Conservation (phyloP, 331 rosid genomes). For the Rhamnella rubrinervis region DNA sequence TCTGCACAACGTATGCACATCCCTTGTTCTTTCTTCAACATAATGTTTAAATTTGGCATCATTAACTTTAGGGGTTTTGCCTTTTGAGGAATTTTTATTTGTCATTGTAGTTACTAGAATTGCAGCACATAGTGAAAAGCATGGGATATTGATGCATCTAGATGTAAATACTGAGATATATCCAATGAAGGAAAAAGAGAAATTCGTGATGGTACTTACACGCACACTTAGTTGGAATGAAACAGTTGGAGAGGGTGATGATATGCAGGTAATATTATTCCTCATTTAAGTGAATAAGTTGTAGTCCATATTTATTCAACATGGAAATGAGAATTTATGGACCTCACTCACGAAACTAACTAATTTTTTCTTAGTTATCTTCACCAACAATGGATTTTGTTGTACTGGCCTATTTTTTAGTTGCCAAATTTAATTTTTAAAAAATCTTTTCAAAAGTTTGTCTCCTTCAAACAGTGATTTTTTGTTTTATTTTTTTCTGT, state of each 20-base stretch:
- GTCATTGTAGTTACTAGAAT: constrained; percentile 63
- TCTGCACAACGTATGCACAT: background rate
- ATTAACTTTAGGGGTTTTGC: background rate
- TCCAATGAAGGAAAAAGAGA: constrained; percentile 60
- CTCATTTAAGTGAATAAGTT: background rate
- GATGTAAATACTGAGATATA: constrained; percentile 84
- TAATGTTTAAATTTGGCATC: background rate
- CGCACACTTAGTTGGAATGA: constrained; percentile 63
- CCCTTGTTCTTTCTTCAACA: background rate
- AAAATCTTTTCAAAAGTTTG: no score
- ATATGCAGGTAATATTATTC: constrained; percentile 46
- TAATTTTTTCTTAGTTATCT: no score
- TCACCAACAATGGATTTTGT: no score
- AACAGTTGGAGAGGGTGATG: constrained; percentile 20
- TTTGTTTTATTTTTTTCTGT: no score
- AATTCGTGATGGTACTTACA: constrained; percentile 67
- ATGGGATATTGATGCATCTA: constrained; percentile 55
- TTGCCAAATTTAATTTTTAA: no score
- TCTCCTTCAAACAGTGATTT: no score
- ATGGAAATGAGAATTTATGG: no score
- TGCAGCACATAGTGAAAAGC: constrained; percentile 71
- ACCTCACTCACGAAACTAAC: no score
- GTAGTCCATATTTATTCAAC: no score
- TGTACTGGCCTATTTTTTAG: no score
- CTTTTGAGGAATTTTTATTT: background rate